Evolutionary conservation across 78 protist species (phyloP).

Genomic region (slime mould (Dictyostelium discoideum)): dicty_2.7 NC_007089.4:117001-117500

Average conservation of each 20-base stretch:
- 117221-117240: too few species aligned
- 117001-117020: neutral
- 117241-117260: neutral
- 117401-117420: neutral
- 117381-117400: neutral
- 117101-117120: too few species aligned
- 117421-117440: conserved; percentile 14
- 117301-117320: conserved; percentile 20
- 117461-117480: conserved; percentile 27
- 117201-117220: neutral
- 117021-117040: neutral
- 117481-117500: conserved; percentile 72
- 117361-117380: conserved; percentile 7
- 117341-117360: conserved; percentile 11
- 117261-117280: neutral
- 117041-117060: neutral
- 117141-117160: neutral
- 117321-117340: conserved; percentile 5
- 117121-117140: neutral
- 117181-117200: neutral
- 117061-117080: too few species aligned
- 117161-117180: neutral
- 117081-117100: neutral
- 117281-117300: neutral
- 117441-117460: conserved; percentile 8